Conservation (phyloP, 148 eudicot species). For the Talinum fruticosum region DNA sequence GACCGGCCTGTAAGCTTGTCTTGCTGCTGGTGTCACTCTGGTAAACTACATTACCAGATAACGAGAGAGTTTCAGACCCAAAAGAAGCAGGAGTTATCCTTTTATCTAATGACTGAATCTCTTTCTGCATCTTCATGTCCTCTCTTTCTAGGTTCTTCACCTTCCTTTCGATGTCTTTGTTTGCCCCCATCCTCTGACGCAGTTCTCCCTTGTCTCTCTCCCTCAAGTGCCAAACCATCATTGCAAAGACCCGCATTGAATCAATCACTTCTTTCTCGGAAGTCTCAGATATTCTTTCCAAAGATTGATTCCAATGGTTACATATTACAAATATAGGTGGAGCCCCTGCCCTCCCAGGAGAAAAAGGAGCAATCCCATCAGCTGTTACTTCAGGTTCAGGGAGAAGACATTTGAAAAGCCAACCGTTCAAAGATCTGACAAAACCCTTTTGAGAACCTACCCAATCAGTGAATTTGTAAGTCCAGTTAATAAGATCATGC, state of each 20-base stretch:
- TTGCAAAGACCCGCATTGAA: constrained; percentile 65
- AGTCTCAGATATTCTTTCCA: constrained; percentile 77
- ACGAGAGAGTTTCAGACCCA: constrained; percentile 38
- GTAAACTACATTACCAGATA: constrained; percentile 60
- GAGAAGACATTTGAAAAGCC: constrained; percentile 77
- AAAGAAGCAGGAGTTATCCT: constrained; percentile 49
- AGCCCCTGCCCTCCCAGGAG: constrained; percentile 89
- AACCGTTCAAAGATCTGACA: constrained; percentile 60
- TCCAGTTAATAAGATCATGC: constrained; percentile 74
- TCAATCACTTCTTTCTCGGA: constrained; percentile 82
- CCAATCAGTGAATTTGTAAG: constrained; percentile 71
- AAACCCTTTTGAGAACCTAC: constrained; percentile 69
- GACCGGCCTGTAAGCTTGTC: constrained; percentile 54
- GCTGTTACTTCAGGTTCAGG: constrained; percentile 75
- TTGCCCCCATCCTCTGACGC: constrained; percentile 56
- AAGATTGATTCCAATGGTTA: constrained; percentile 80
- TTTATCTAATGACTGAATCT: constrained; percentile 75
- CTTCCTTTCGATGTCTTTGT: constrained; percentile 63
- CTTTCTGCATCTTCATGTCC: constrained; percentile 74
- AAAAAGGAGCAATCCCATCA: constrained; percentile 78
- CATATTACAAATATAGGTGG: constrained; percentile 86
- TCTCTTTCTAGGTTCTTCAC: constrained; percentile 71
- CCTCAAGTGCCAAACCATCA: constrained; percentile 64
- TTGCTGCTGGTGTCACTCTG: constrained; percentile 83
- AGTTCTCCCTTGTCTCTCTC: constrained; percentile 73